Evolutionary conservation across 805 yeast species (phyloP), one percentile per base, ranked within the genome.

Genomic region (Saccharomycopsis fermentans): DNA sequence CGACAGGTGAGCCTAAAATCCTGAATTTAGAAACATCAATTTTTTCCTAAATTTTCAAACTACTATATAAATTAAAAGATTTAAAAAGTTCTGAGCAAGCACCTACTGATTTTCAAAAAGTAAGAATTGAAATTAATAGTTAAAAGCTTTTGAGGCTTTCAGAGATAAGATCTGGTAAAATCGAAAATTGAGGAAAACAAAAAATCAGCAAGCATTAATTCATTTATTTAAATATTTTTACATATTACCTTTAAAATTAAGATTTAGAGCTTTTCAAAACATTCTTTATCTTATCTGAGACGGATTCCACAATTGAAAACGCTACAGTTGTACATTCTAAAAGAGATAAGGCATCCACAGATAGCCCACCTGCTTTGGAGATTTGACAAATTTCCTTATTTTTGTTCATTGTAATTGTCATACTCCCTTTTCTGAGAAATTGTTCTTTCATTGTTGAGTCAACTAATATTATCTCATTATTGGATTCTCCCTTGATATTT

Each of bases 341-440:
- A 55, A 92, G 72, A 27, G 79, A 73, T 39, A 78, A 67, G 0
- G 94, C 89, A 66, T 88, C 91, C 63, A 92, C 81, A 6, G 91
- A 87, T 52, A 87, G 73, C 0, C 96, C 97, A 55, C 98, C 99
- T 35, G 90, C 87, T 67, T 92, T 94, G 50, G 86, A 79, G 32
- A 94, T 77, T 69, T 94, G 99, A 54, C 96, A 91, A 6, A 94
- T 75, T 66, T 94, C 99, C 64, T 92, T 80, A 68, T 92, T 92
- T 65, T 87, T 89, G 69, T 94, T 94, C 59, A 91, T 72, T 0
- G 99, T 90, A 35, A 94, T 81, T 1, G 96, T 88, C 71, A 92
- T 75, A 2, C 81, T 80, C 26, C 97, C 96, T 52, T 83, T 85
- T 61, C 92, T 77, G 21, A 90, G 70, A 17, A 77, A 70, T 67